phyloP scores from a whole-genome alignment of 2,329 filamentous ascomycete species.

The Penicillium sp. region DNA sequence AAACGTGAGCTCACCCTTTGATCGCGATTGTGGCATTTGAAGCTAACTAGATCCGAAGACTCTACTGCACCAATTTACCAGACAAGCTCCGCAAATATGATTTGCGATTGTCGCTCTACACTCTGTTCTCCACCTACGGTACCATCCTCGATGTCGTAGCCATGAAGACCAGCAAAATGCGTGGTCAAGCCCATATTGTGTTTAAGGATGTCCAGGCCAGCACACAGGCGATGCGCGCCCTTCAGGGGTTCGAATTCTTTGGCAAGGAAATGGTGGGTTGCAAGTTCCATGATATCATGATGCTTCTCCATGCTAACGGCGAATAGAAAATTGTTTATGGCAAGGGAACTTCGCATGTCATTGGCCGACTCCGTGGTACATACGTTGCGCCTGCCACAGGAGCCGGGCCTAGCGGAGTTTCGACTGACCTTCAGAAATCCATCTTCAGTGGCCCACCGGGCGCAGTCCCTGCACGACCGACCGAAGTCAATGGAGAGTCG shows the following conservation, averaged over 20 bases:
- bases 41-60: slow-evolving; percentile 51
- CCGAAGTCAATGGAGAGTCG: slow-evolving; percentile 48
- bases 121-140: slow-evolving; percentile 91
- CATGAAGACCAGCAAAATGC: slow-evolving; percentile 87
- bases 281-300: background rate
- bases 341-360: slow-evolving; percentile 81
- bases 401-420: slow-evolving; percentile 56
- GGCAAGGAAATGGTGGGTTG: slow-evolving; percentile 76
- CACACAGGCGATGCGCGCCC: slow-evolving; percentile 85
- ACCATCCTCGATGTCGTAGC: slow-evolving; percentile 89
- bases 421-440: slow-evolving; percentile 74
- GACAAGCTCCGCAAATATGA: slow-evolving; percentile 89
- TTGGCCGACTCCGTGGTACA: slow-evolving; percentile 89
- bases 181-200: slow-evolving; percentile 90
- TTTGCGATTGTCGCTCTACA: slow-evolving; percentile 82
- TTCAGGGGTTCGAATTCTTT: slow-evolving; percentile 84
- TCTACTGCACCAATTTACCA: slow-evolving; percentile 88
- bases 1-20: slow-evolving; percentile 60
- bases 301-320: background rate
- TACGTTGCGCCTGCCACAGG: slow-evolving; percentile 67
- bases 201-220: slow-evolving; percentile 89
- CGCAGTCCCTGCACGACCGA: slow-evolving; percentile 52
- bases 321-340: slow-evolving; percentile 84
- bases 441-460: slow-evolving; percentile 68
- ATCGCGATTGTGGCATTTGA: slow-evolving; percentile 3